These are phyloP conservation scores for Nemania sp. DNA, from an alignment of 2,329 filamentous ascomycete genomes.

Conservation along the genomic window DNA sequence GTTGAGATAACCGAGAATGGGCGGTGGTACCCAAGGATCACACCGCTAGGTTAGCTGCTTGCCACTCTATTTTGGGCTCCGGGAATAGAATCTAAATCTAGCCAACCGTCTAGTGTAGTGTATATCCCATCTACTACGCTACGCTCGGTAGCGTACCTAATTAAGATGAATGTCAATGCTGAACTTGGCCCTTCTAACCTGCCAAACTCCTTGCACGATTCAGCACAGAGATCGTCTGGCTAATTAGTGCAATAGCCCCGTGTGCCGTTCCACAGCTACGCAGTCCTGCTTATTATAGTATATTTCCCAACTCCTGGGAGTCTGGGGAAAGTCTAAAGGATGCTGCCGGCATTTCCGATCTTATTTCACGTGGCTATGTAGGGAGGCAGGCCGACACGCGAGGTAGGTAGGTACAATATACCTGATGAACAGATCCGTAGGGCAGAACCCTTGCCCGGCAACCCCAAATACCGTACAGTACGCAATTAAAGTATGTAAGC, in stretches of 20 bases:
- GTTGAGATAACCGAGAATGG: constrained; percentile 25
- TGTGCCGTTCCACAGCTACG: neutral
- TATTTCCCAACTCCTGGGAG: constrained; percentile 10
- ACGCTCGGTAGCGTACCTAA: neutral
- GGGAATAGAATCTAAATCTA: neutral
- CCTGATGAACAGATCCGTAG: too few relatives aligned
- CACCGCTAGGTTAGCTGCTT: constrained; percentile 20
- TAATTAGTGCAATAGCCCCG: too few relatives aligned
- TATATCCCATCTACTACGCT: neutral
- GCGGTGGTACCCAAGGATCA: constrained; percentile 18
- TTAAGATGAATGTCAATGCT: too few relatives aligned
- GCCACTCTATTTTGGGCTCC: constrained; percentile 26
- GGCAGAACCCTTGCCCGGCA: neutral
- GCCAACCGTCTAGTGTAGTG: neutral
- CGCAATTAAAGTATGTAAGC: neutral
- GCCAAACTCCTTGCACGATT: neutral
- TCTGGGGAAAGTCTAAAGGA: constrained; percentile 7
- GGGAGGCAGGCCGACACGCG: constrained; percentile 7
- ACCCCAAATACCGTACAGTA: neutral
- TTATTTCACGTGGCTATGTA: constrained; percentile 22
- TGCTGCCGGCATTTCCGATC: constrained; percentile 22
- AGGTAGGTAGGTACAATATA: neutral
- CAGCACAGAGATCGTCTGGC: neutral
- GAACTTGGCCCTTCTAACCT: neutral
- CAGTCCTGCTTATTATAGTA: neutral